Evolutionary conservation across 768 basidiomycete genomes (phyloP).

Genomic region (Sarcodon sp.): DNA sequence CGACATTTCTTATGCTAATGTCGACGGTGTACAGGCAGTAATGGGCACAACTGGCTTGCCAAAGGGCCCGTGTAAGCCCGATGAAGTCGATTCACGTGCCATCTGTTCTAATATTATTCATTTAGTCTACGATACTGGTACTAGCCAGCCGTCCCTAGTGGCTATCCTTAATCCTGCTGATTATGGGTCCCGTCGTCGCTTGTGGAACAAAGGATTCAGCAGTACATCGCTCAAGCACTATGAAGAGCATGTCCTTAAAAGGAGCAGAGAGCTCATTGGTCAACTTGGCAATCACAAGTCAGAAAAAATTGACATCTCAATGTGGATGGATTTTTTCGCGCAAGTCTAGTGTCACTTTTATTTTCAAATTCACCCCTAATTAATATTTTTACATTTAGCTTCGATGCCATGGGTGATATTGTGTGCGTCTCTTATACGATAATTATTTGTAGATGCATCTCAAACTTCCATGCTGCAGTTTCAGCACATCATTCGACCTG

Average conservation of each 20-base stretch:
- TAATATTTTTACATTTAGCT: constrained; percentile 13
- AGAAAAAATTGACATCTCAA: constrained; percentile 16
- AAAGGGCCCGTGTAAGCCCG: constrained; percentile 9
- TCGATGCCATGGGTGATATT: constrained; percentile 37
- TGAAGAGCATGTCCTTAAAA: constrained; percentile 21
- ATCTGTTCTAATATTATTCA: neutral
- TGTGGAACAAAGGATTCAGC: constrained; percentile 31
- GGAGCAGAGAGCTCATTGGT: constrained; percentile 17
- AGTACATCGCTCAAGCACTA: constrained; percentile 30
- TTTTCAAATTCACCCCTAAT: neutral
- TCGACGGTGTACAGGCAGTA: constrained; percentile 3
- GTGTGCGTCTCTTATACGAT: constrained; percentile 17
- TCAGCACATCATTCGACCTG: constrained; percentile 14
- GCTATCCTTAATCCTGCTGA: neutral
- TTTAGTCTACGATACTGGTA: neutral
- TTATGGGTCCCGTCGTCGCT: constrained; percentile 10
- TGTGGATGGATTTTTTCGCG: constrained; percentile 25
- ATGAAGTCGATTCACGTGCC: neutral
- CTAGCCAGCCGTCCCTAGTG: too few relatives aligned
- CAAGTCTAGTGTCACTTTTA: constrained; percentile 7
- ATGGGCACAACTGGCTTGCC: constrained; percentile 5
- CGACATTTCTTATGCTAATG: constrained; percentile 7
- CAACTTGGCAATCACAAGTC: constrained; percentile 7
- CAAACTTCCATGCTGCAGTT: constrained; percentile 6
- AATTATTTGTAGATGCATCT: neutral